phyloP scores from a whole-genome alignment of 345 rosid species.

The Gynandropsis gynandra region DNA sequence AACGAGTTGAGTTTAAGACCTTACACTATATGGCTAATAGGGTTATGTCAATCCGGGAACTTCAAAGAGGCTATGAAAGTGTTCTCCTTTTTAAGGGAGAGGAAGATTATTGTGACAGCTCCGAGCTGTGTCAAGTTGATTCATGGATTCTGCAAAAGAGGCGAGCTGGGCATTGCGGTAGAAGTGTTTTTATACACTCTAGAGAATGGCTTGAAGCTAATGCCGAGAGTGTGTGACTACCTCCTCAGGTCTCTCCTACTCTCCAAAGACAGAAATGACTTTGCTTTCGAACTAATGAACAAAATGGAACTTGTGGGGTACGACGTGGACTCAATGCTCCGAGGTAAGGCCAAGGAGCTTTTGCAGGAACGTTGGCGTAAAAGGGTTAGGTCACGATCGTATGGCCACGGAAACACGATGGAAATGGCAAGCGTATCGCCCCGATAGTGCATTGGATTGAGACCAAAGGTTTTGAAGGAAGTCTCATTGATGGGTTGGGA shows the following conservation, averaged over 20 bases:
- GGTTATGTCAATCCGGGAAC: conserved; percentile 62
- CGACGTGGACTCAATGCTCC: conserved; percentile 42
- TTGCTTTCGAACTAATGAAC: conserved; percentile 37
- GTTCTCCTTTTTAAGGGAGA: conserved; percentile 54
- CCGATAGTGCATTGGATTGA: conserved; percentile 12
- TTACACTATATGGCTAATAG: conserved; percentile 65
- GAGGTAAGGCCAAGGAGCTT: conserved; percentile 28
- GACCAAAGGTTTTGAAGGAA: no score
- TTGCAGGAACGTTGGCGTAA: conserved; percentile 21
- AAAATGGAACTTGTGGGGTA: conserved; percentile 62
- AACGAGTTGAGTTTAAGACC: conserved; percentile 47
- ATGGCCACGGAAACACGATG: not conserved
- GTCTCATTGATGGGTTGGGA: no score
- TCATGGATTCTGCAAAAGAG: conserved; percentile 39
- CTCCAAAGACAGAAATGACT: conserved; percentile 29
- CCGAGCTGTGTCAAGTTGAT: conserved; percentile 80
- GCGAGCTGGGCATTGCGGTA: conserved; percentile 47
- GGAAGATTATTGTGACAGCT: conserved; percentile 42
- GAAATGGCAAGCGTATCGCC: conserved; percentile 22
- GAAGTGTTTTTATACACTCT: conserved; percentile 65
- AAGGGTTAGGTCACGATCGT: not conserved
- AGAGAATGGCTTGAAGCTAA: conserved; percentile 50
- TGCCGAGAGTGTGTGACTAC: conserved; percentile 46
- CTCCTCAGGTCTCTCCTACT: conserved; percentile 42
- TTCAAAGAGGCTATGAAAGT: conserved; percentile 52